Percentiles rank a stretch among this genome's conserved stretches.
These are phyloP conservation scores for Xylaria sp. DNA, from an alignment of 2,329 filamentous ascomycete species.

Conservation along the genomic window DNA sequence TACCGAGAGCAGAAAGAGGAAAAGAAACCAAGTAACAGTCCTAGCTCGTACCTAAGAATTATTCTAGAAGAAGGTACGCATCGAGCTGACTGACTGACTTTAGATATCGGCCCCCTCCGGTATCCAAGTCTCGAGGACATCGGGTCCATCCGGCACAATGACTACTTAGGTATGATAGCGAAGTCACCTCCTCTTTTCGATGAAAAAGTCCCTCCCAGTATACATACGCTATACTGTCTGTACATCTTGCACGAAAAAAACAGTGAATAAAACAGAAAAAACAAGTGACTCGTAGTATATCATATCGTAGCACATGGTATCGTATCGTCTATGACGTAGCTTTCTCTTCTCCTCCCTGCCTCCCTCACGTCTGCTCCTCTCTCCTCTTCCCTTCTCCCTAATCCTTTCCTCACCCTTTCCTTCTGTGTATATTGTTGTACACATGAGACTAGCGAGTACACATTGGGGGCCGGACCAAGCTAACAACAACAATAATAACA, in stretches of 20 bases:
- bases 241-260: too few relatives aligned
- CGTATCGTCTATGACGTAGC: constrained; percentile 10
- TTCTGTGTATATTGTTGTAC: constrained; percentile 8
- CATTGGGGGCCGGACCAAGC: not conserved
- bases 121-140: not conserved
- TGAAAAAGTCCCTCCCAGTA: too few relatives aligned
- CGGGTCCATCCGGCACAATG: constrained; percentile 5
- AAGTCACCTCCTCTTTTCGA: too few relatives aligned
- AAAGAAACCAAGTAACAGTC: too few relatives aligned
- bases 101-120: not conserved
- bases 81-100: too few relatives aligned
- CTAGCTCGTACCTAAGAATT: too few relatives aligned
- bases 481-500: not conserved
- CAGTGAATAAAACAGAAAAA: not conserved
- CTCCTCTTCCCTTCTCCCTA: not conserved
- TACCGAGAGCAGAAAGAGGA: not conserved
- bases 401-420: not conserved
- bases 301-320: constrained; percentile 7
- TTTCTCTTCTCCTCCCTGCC: not conserved
- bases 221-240: too few relatives aligned
- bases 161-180: too few relatives aligned
- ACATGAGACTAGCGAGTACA: not conserved
- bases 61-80: too few relatives aligned
- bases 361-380: too few relatives aligned
- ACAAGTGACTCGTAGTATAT: not conserved